Evolutionary conservation across 148 eudicot species (phyloP).

Genomic region (Hydrangea macrophylla): DNA sequence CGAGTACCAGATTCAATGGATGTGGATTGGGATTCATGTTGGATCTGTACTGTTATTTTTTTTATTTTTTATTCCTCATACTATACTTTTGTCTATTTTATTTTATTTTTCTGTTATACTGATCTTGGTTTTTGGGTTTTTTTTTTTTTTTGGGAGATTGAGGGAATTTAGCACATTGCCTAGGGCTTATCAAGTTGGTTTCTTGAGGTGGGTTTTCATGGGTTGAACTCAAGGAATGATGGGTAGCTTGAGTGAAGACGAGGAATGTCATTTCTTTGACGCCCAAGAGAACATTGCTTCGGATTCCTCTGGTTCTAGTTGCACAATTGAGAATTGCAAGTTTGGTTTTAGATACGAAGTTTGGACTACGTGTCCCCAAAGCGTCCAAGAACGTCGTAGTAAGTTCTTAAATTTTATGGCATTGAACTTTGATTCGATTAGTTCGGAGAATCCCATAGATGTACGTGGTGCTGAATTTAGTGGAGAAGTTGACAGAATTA

Average conservation of each 20-base stretch:
- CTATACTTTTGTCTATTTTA: conserved; percentile 24
- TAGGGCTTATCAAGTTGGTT: conserved; percentile 37
- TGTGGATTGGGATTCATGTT: conserved; percentile 77
- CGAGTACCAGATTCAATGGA: conserved; percentile 49
- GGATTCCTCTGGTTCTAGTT: conserved; percentile 10
- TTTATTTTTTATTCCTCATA: conserved; percentile 18
- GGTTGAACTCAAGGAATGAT: conserved; percentile 63
- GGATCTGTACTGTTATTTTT: conserved; percentile 51
- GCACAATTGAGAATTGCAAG: conserved; percentile 16
- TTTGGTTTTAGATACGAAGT: conserved; percentile 49
- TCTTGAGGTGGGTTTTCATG: conserved; percentile 58
- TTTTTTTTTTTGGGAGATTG: conserved; percentile 13
- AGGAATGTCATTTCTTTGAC: conserved; percentile 66
- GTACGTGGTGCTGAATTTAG: conserved; percentile 16
- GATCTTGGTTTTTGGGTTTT: conserved; percentile 58
- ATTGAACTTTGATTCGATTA: conserved; percentile 26
- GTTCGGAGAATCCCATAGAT: conserved; percentile 21
- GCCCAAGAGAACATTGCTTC: conserved; percentile 63
- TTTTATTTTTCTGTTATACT: conserved; percentile 35
- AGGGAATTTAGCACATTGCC: conserved; percentile 54
- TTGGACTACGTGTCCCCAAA: conserved; percentile 59
- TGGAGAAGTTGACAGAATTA: conserved; percentile 32
- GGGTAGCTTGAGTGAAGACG: conserved; percentile 57
- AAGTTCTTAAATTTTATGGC: conserved; percentile 69
- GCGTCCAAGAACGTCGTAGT: conserved; percentile 70